Evolutionary conservation across 73 alveolate genomes (phyloP).

Genomic region (Chromera velia): DNA sequence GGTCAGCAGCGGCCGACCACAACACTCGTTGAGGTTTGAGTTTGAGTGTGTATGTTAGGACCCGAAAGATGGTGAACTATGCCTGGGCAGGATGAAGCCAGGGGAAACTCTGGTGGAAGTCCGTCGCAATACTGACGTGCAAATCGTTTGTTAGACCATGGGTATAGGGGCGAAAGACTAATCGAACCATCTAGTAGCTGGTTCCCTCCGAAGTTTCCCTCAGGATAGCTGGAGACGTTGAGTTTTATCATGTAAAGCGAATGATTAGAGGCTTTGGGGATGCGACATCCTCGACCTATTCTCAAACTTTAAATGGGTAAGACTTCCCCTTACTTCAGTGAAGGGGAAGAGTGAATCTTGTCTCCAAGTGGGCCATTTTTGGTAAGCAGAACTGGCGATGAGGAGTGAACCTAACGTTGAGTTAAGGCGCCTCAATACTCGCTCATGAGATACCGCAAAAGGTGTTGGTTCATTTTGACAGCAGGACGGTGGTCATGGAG

Average conservation of each 20-base stretch:
- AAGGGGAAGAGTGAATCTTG: constrained; percentile 4
- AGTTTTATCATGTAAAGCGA: constrained; percentile 77
- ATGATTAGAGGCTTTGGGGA: constrained; percentile 88
- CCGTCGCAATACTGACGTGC: constrained; percentile 85
- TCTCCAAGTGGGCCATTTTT: constrained; percentile 37
- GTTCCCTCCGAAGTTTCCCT: constrained; percentile 99
- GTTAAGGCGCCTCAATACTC: constrained; percentile 1
- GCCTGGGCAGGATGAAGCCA: constrained; percentile 93
- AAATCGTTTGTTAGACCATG: constrained; percentile 96
- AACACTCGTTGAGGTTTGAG: constrained; percentile 82
- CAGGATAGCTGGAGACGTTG: constrained; percentile 81
- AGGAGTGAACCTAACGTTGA: constrained; percentile 77
- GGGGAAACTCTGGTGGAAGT: constrained; percentile 91
- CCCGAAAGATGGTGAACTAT: constrained; percentile 97
- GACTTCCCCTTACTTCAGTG: constrained; percentile 26
- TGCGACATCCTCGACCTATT: constrained; percentile 76
- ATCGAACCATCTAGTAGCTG: constrained; percentile 99
- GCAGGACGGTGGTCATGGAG: constrained; percentile 25
- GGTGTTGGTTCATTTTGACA: background rate
- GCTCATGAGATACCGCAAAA: background rate
- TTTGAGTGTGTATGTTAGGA: constrained; percentile 87
- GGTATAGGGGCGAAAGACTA: constrained; percentile 98
- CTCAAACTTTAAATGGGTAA: constrained; percentile 33
- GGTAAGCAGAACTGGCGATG: constrained; percentile 99
- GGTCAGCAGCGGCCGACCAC: no score